Evolutionary conservation across 2,329 filamentous ascomycete genomes (phyloP), one percentile per base, ranked within the genome.

Genomic region (Venturia carpophila): DNA sequence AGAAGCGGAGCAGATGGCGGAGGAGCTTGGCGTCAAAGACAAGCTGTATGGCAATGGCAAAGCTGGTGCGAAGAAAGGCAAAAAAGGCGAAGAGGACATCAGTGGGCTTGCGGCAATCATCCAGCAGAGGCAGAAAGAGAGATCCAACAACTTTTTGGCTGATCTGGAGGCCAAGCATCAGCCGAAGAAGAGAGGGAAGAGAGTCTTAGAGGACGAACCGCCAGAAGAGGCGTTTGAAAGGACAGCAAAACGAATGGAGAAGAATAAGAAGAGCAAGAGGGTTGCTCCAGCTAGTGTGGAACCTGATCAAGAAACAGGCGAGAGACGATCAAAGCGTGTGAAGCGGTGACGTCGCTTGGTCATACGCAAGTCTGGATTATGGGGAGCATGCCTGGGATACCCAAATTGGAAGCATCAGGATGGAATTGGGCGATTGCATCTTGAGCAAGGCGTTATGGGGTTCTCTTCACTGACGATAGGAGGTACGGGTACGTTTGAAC

Each of bases 81-180:
- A 83, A 70, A 79, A 77, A 43, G 79, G 77, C 69, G 67, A 70
- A 58, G 67, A 69, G 63, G 74, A 71, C 64, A 75, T 74, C 9
- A 55, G 43, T 34, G 62, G 62, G 15, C 79, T 96, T 47, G 85
- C 87, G n/a, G 89, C 89, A 1, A 74, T 95, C 71, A 96, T 96
- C 67, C 83, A 84, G 72, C 81, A 84, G 71, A 84, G 88, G 60
- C 89, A 94, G 73, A 81, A 87, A 69, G 82, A 82, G 52, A 80
- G 89, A 42, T 60, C 67, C 27, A n/a, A 27, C 17, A 79, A 78
- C 45, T 91, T 95, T 73, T 78, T 96, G 30, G 89, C 90, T 67
- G 79, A 83, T 62, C 76, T 96, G 62, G 90, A 90, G 66, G 89
- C 87, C 61, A 95, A 93, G 77, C 95, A 95, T 71, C 78, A 73